Evolutionary conservation across 352 stramenopile species (phyloP), one percentile per base, ranked within the genome.

Genomic region (Phytophthora agathidicida): DNA sequence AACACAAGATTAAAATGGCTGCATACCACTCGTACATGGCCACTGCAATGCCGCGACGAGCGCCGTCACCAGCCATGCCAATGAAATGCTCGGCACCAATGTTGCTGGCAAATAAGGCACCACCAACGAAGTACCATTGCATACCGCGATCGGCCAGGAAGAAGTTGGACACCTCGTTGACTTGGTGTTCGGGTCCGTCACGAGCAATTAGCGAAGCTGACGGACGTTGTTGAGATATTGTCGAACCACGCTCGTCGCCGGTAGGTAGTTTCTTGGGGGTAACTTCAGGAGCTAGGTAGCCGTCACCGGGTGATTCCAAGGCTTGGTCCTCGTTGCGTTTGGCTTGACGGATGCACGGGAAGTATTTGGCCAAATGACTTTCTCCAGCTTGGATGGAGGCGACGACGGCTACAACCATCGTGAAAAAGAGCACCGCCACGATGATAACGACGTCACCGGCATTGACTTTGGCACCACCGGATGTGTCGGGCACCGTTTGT

Each of bases 61-160:
- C 78, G 17, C 78, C 80, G 43, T 84, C 76, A 9, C 80, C 80
- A 7, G 80, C 76, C 75, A 90, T 87, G 19, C 80, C 80, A 16
- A 90, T 68, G 65, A 90, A 90, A 58, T 88, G 78, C 52, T 88
- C 73, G 11, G 75, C 75, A 38, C 80, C 80, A 58, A 90, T 87
- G 63, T 90, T 88, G 41, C 68, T 83, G 11, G 78, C 78, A 46
- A 88, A 90, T 4, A 88, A 46, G 23, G 77, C 74, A 31, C 77
- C 77, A 16, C 77, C 77, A 5, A 87, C 74, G 30, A 85, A 74
- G 45, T 83, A 87, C 77, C 80, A 87, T 66, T 85, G 70, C 77
- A 88, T 86, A 42, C 77, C 73, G 7, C 77, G 73, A 39, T 89
- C 80, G 1, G 80, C 80, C 5, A 89, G 47, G 53, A 88, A 89